Evolutionary conservation across 169 alveolate genomes (phyloP).

Genomic region (Plasmodium relictum): DNA sequence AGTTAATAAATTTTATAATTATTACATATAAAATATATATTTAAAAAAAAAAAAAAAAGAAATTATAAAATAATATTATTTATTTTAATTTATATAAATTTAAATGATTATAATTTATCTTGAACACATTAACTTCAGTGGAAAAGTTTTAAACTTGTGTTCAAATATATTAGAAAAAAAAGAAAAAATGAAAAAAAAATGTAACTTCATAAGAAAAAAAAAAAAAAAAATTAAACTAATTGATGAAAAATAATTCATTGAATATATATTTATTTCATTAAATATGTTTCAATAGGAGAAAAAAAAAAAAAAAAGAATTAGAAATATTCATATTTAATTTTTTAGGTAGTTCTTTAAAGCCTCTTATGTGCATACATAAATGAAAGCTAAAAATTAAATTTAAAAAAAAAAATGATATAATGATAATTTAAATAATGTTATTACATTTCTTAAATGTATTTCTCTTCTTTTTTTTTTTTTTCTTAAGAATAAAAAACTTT

Average conservation of each 20-base stretch:
- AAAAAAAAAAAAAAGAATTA: constrained; percentile 3
- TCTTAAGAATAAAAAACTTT: too few species aligned
- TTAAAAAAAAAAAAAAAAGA: too few species aligned
- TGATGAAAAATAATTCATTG: background rate
- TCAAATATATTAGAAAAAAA: constrained; percentile 41
- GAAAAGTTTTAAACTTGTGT: constrained; percentile 29
- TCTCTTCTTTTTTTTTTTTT: too few species aligned
- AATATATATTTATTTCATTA: background rate
- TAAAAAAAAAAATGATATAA: too few species aligned
- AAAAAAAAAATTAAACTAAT: background rate
- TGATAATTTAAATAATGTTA: too few species aligned
- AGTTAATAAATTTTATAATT: too few species aligned
- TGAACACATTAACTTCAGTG: constrained; percentile 25
- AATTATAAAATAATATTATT: too few species aligned
- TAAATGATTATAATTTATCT: too few species aligned
- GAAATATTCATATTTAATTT: background rate
- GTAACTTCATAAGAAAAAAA: constrained; percentile 4
- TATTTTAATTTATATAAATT: too few species aligned
- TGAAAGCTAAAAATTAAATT: too few species aligned
- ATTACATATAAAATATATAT: too few species aligned
- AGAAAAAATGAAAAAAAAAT: constrained; percentile 16
- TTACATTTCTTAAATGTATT: too few species aligned
- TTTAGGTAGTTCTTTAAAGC: constrained; percentile 4
- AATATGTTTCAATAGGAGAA: background rate
- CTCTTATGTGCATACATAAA: background rate